phyloP scores from a whole-genome alignment of 257 asterid species.

The Lycium ferocissimum region DNA sequence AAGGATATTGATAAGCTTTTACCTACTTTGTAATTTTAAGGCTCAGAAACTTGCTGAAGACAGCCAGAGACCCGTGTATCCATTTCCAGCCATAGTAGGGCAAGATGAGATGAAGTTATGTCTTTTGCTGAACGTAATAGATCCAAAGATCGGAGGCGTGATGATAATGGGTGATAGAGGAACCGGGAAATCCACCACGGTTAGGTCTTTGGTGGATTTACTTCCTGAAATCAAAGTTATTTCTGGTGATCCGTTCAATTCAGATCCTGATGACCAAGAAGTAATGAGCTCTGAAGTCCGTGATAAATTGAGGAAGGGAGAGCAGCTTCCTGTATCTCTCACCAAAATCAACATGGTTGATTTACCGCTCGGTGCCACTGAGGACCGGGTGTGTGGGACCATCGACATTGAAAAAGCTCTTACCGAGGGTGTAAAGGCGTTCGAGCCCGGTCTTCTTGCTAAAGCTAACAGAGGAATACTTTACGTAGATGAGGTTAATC shows the following conservation, averaged over 20 bases:
- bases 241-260: slow-evolving; percentile 83
- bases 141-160: slow-evolving; percentile 97
- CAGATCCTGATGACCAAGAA: slow-evolving; percentile 94
- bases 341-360: slow-evolving; percentile 95
- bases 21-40: slow-evolving; percentile 39
- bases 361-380: slow-evolving; percentile 91
- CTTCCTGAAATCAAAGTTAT: slow-evolving; percentile 87
- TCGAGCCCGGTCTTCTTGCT: slow-evolving; percentile 94
- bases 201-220: slow-evolving; percentile 80
- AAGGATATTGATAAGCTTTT: slow-evolving; percentile 18
- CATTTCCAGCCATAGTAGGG: slow-evolving; percentile 96
- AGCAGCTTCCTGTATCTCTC: slow-evolving; percentile 51
- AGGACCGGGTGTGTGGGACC: slow-evolving; percentile 93
- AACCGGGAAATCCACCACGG: slow-evolving; percentile 93
- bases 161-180: slow-evolving; percentile 99
- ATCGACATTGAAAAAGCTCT: slow-evolving; percentile 95
- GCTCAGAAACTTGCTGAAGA: slow-evolving; percentile 66
- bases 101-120: slow-evolving; percentile 97
- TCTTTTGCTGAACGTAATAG: slow-evolving; percentile 82
- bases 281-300: slow-evolving; percentile 81
- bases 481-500: slow-evolving; percentile 92
- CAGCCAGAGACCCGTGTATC: slow-evolving; percentile 90
- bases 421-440: slow-evolving; percentile 92
- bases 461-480: slow-evolving; percentile 92
- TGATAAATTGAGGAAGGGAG: slow-evolving; percentile 61